Percentiles rank a stretch among this genome's conserved stretches.
Conservation (phyloP, 23 red algal genomes). For the Chondrus crispus region DNA sequence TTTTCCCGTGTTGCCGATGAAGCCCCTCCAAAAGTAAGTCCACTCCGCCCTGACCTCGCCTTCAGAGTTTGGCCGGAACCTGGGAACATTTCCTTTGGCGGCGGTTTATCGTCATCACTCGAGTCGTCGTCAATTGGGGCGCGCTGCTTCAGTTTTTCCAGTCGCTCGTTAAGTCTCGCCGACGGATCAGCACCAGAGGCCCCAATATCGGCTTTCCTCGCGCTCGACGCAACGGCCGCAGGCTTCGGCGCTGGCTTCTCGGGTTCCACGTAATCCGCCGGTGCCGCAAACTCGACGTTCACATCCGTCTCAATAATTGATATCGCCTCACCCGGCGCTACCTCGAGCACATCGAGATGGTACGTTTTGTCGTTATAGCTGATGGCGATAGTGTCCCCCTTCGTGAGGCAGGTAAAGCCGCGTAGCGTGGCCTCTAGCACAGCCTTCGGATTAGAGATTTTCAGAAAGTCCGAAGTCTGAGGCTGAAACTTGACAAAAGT, state of each 20-base stretch:
- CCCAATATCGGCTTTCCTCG: not conserved
- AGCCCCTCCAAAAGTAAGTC: conserved; percentile 47
- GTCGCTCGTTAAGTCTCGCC: conserved; percentile 49
- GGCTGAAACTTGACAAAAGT: conserved; percentile 97
- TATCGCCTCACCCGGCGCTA: conserved; percentile 84
- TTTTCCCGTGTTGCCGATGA: not conserved
- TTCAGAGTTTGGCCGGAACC: conserved; percentile 63
- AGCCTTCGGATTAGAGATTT: conserved; percentile 88
- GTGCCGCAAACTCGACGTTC: conserved; percentile 93
- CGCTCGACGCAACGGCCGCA: not conserved
- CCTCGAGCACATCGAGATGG: conserved; percentile 76
- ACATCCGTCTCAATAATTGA: conserved; percentile 98
- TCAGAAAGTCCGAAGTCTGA: conserved; percentile 85
- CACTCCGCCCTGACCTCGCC: conserved; percentile 6
- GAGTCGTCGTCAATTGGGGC: conserved; percentile 42
- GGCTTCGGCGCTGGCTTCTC: not conserved
- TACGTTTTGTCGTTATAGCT: conserved; percentile 92
- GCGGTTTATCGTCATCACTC: conserved; percentile 51
- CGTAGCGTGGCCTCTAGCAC: conserved; percentile 93
- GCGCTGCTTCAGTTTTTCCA: conserved; percentile 61
- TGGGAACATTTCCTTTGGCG: conserved; percentile 31
- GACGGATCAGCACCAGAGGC: conserved; percentile 13
- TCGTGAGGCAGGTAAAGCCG: conserved; percentile 84
- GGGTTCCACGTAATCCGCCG: conserved; percentile 80
- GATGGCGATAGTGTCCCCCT: conserved; percentile 94